These are phyloP conservation scores for Musa balbisiana DNA, from an alignment of 202 grass and related monocot species.

Conservation along the genomic window DNA sequence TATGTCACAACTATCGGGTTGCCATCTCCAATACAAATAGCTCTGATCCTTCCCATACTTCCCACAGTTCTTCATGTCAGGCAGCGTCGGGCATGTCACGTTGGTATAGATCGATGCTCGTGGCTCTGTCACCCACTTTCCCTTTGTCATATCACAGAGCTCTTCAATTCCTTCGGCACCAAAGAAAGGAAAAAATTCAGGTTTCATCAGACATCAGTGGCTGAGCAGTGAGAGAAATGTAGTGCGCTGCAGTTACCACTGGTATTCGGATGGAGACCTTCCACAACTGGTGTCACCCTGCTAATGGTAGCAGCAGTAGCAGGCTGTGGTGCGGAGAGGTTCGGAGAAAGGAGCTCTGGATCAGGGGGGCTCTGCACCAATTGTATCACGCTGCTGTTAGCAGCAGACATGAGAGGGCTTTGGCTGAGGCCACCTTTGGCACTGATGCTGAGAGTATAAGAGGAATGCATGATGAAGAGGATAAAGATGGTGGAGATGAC, in stretches of 20 bases:
- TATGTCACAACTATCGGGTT: slow-evolving; percentile 30
- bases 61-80: slow-evolving; percentile 12
- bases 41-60: slow-evolving; percentile 27
- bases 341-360: too few relatives aligned
- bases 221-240: too few relatives aligned
- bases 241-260: not conserved
- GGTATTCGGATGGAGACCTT: too few relatives aligned
- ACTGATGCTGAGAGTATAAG: not conserved
- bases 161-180: not conserved
- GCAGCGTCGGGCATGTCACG: slow-evolving; percentile 10
- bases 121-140: slow-evolving; percentile 22
- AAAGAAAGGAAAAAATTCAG: not conserved
- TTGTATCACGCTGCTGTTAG: not conserved
- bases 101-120: slow-evolving; percentile 17
- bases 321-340: too few relatives aligned
- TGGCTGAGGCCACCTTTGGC: not conserved
- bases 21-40: slow-evolving; percentile 46
- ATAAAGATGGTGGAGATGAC: slow-evolving; percentile 13
- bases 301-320: too few relatives aligned
- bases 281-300: too few relatives aligned
- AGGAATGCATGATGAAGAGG: slow-evolving; percentile 2
- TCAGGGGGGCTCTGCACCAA: too few relatives aligned
- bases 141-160: not conserved
- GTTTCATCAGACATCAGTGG: not conserved
- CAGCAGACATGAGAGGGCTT: too few relatives aligned